Evolutionary conservation across 179 eudicot species (phyloP).

Genomic region (Beta lomatogona): DNA sequence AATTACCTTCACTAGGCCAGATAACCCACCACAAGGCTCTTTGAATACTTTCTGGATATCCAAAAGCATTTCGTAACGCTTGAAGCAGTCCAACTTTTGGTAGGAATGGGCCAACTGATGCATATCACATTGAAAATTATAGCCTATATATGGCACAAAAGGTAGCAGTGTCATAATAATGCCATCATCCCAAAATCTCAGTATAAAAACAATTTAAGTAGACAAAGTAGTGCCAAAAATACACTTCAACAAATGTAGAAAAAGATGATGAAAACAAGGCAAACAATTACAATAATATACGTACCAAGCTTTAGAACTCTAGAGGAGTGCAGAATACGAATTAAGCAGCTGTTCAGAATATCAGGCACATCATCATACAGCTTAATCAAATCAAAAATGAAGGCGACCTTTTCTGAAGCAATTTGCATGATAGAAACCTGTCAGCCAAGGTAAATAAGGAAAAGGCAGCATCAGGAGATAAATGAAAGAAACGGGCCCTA

Average conservation of each 20-base stretch:
- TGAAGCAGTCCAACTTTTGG: conserved; percentile 71
- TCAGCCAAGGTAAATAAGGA: conserved; percentile 15
- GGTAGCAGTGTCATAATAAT: background rate
- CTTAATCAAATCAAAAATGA: conserved; percentile 84
- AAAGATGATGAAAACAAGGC: background rate
- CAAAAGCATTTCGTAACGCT: conserved; percentile 87
- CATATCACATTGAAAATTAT: conserved; percentile 88
- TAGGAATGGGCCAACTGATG: conserved; percentile 79
- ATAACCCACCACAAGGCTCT: conserved; percentile 80
- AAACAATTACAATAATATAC: conserved; percentile 14
- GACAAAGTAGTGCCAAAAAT: background rate
- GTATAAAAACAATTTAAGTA: background rate
- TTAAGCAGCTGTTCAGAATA: conserved; percentile 69
- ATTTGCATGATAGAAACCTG: conserved; percentile 99
- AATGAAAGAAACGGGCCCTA: background rate
- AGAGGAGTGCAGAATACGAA: conserved; percentile 79
- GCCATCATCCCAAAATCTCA: conserved; percentile 12
- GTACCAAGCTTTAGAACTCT: conserved; percentile 88
- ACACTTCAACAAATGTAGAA: background rate
- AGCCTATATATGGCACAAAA: conserved; percentile 51
- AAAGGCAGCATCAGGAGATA: background rate
- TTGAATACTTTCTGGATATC: conserved; percentile 91
- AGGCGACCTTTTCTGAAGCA: conserved; percentile 82
- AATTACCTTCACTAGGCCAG: conserved; percentile 85
- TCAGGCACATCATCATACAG: conserved; percentile 65